Evolutionary conservation across 345 rosid genomes (phyloP), one percentile per base, ranked within the genome.

Genomic region (Salix viminalis): DNA sequence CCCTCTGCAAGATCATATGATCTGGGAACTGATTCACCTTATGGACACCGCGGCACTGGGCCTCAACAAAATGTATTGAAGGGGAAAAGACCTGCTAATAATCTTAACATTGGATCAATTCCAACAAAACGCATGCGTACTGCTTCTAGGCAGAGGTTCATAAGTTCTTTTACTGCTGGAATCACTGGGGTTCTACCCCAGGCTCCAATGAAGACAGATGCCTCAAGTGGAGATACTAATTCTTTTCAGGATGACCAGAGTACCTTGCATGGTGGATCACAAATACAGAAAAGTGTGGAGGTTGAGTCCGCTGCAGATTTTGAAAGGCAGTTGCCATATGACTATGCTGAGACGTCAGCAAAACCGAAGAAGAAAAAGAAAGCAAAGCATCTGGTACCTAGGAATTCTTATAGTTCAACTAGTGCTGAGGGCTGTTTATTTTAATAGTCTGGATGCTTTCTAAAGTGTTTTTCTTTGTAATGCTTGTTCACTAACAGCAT

Each of bases 171-270:
- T 75, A 78, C 84, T 82, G 79, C 85, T 85, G 91, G 88, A 79
- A 82, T 82, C 82, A 62, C 84, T 80, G 92, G 87, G 78, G 82
- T 69, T 65, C 71, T 87, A 70, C 91, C 23, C 14, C 62, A 68
- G 79, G 83, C 82, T 71, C 87, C 92, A 10, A 72, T 81, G 8
- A 94, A 85, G 84, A 89, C 97, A 30, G 97, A 92, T 85, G 97
- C 92, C 42, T 96, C 99, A 73, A 96, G 99, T 85, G 99, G 93
- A 76, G 99, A 96, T 79, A 92, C 98, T 70, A 90, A 79, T 87
- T 96, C 97, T 79, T 91, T 88, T 86, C 99, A 94, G 89, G 98
- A 96, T 84, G 98, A 94, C 71, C 90, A 87, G 84, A 90, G 94
- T 86, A 86, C 95, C 67, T 78, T 92, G 89, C 87, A 85, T 81